A percentile compares a stretch with the other conserved stretches of the same genome.
Conservation (phyloP, 495 filamentous ascomycete species). For the Aspergillus ellipticus region DNA sequence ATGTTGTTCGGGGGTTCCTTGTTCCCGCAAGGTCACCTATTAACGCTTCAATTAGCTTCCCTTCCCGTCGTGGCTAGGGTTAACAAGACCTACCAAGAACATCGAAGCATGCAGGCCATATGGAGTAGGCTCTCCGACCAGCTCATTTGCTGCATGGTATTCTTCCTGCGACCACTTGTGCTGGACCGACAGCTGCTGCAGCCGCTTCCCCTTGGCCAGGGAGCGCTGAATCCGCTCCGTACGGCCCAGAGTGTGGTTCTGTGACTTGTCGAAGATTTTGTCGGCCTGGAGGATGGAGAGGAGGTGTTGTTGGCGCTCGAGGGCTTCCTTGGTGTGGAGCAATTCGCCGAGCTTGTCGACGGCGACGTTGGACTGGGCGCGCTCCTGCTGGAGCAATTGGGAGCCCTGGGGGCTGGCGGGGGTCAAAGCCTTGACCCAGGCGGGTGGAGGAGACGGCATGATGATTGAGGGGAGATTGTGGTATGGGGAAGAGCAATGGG, state of each 20-base stretch:
- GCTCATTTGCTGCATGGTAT: slow-evolving; percentile 51
- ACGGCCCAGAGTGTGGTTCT: slow-evolving; percentile 62
- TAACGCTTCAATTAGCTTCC: slow-evolving; percentile 9
- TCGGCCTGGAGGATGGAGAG: slow-evolving; percentile 54
- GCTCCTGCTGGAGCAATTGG: slow-evolving; percentile 57
- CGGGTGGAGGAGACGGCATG: slow-evolving; percentile 46
- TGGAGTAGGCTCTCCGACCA: slow-evolving; percentile 64
- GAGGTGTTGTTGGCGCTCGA: slow-evolving; percentile 51
- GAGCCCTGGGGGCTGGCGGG: slow-evolving; percentile 57
- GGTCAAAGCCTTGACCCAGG: slow-evolving; percentile 63
- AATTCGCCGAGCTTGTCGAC: slow-evolving; percentile 58
- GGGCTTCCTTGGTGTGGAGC: slow-evolving; percentile 54
- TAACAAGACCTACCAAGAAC: slow-evolving; percentile 56
- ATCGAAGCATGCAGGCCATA: slow-evolving; percentile 66
- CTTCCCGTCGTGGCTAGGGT: background rate
- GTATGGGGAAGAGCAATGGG: slow-evolving; percentile 4
- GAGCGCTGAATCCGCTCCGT: slow-evolving; percentile 61
- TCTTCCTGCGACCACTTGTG: slow-evolving; percentile 64
- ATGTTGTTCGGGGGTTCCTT: slow-evolving; percentile 66
- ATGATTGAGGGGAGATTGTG: slow-evolving; percentile 4
- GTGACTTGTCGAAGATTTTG: slow-evolving; percentile 64
- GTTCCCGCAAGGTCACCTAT: slow-evolving; percentile 62
- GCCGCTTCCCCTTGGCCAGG: slow-evolving; percentile 59
- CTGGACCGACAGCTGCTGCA: slow-evolving; percentile 58
- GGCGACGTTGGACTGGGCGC: slow-evolving; percentile 54